Evolutionary conservation across 1,284 basidiomycete species (phyloP).

Genomic region (Cryptococcus hybrid): DNA sequence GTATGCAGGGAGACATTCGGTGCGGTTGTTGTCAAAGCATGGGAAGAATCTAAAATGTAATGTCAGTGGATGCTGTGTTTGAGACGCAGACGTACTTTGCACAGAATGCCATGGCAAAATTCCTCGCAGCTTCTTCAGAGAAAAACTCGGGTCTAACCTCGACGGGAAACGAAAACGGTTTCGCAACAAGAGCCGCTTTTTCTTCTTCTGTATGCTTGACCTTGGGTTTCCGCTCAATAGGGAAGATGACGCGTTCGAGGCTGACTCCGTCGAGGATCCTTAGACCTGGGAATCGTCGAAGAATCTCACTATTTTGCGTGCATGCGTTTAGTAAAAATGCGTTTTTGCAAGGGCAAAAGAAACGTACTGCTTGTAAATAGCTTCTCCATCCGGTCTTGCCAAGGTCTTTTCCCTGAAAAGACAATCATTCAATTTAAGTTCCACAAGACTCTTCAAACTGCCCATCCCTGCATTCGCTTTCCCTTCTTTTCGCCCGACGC

Average conservation of each 20-base stretch:
- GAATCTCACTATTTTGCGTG: slow-evolving; percentile 29
- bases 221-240: slow-evolving; percentile 40
- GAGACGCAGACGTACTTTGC: slow-evolving; percentile 32
- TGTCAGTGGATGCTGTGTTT: not conserved
- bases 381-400: slow-evolving; percentile 25
- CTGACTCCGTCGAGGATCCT: slow-evolving; percentile 45
- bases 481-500: slow-evolving; percentile 36
- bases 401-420: slow-evolving; percentile 37
- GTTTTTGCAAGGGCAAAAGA: too few species aligned
- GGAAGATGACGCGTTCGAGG: slow-evolving; percentile 55
- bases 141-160: slow-evolving; percentile 35
- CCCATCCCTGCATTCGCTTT: slow-evolving; percentile 37
- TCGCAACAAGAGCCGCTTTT: slow-evolving; percentile 23
- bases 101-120: slow-evolving; percentile 51
- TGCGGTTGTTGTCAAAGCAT: slow-evolving; percentile 74
- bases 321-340: too few species aligned
- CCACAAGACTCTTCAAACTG: slow-evolving; percentile 38
- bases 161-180: slow-evolving; percentile 42
- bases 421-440: slow-evolving; percentile 43
- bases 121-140: slow-evolving; percentile 35
- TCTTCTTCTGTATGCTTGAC: slow-evolving; percentile 29
- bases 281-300: slow-evolving; percentile 47
- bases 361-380: slow-evolving; percentile 41
- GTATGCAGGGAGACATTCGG: slow-evolving; percentile 69
- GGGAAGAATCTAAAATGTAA: slow-evolving; percentile 69